Conservation (phyloP, 495 filamentous ascomycete species). For the Aspergillus olivimuriae region DNA sequence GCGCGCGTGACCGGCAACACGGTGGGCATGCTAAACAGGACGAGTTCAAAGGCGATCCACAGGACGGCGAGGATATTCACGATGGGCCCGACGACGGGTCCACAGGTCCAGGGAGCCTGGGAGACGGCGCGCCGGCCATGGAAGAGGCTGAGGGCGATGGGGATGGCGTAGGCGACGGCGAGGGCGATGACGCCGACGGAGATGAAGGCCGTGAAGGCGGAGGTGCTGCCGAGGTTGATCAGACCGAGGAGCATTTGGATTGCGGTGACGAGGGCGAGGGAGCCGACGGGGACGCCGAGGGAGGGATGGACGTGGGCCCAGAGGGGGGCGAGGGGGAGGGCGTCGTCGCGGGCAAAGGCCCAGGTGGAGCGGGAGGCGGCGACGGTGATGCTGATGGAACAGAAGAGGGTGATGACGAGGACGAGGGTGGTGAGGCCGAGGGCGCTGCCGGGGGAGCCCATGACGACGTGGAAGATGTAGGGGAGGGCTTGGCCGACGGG, state of each 20-base stretch:
- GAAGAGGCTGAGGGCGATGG: constrained; percentile 50
- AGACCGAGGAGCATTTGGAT: constrained; percentile 47
- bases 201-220: constrained; percentile 58
- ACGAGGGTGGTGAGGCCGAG: constrained; percentile 42
- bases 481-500: constrained; percentile 40
- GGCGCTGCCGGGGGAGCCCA: constrained; percentile 43
- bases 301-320: constrained; percentile 25
- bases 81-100: constrained; percentile 47
- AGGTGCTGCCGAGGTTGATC: constrained; percentile 57
- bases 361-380: constrained; percentile 54
- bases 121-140: constrained; percentile 45
- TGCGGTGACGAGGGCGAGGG: constrained; percentile 27
- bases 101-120: constrained; percentile 47
- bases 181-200: constrained; percentile 57
- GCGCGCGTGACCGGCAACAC: constrained; percentile 38
- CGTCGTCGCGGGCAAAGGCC: constrained; percentile 54
- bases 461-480: constrained; percentile 42
- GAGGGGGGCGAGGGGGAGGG: constrained; percentile 27
- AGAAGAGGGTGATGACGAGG: constrained; percentile 58
- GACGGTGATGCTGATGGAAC: constrained; percentile 55
- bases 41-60: constrained; percentile 57
- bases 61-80: constrained; percentile 50
- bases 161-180: constrained; percentile 51
- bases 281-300: constrained; percentile 32
- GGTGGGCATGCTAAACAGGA: constrained; percentile 51